phyloP scores from a whole-genome alignment of 2,329 filamentous ascomycete species.

The Rhinocladiella mackenziei region DNA sequence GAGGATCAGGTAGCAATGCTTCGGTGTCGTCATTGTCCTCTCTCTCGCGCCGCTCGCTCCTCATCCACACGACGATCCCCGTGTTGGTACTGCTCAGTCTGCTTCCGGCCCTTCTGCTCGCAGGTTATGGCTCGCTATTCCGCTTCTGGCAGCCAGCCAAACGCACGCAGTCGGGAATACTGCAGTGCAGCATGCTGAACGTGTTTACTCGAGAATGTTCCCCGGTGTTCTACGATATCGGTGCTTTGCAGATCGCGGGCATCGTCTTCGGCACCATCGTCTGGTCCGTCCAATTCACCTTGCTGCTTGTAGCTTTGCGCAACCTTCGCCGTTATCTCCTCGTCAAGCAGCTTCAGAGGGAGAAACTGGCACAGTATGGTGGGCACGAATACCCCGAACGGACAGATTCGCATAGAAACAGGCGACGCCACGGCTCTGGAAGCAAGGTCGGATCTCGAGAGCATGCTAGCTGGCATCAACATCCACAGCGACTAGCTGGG shows the following conservation, averaged over 20 bases:
- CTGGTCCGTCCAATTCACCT: slow-evolving; percentile 27
- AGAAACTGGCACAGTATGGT: slow-evolving; percentile 23
- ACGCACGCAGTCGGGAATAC: slow-evolving; percentile 20
- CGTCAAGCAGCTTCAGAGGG: slow-evolving; percentile 20
- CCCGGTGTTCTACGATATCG: slow-evolving; percentile 33
- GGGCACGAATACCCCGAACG: not conserved
- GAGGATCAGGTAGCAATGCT: not conserved
- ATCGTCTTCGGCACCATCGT: slow-evolving; percentile 31
- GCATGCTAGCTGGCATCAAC: no score
- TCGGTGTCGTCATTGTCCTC: not conserved
- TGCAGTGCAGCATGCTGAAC: slow-evolving; percentile 30
- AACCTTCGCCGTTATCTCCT: slow-evolving; percentile 15
- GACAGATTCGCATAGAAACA: slow-evolving; percentile 5
- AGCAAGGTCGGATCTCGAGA: no score
- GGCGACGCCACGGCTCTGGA: slow-evolving; percentile 2
- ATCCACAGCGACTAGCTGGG: no score
- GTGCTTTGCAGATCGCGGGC: slow-evolving; percentile 32
- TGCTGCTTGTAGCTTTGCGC: slow-evolving; percentile 17
- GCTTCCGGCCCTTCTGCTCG: slow-evolving; percentile 30
- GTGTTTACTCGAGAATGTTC: slow-evolving; percentile 32
- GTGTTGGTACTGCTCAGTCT: slow-evolving; percentile 25
- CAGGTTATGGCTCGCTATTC: slow-evolving; percentile 33
- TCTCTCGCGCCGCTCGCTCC: slow-evolving; percentile 4
- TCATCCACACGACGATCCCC: slow-evolving; percentile 19
- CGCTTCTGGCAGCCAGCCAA: slow-evolving; percentile 31